These are phyloP conservation scores for Microdochium nivale DNA, from an alignment of 2,329 filamentous ascomycete genomes.

Conservation along the genomic window DNA sequence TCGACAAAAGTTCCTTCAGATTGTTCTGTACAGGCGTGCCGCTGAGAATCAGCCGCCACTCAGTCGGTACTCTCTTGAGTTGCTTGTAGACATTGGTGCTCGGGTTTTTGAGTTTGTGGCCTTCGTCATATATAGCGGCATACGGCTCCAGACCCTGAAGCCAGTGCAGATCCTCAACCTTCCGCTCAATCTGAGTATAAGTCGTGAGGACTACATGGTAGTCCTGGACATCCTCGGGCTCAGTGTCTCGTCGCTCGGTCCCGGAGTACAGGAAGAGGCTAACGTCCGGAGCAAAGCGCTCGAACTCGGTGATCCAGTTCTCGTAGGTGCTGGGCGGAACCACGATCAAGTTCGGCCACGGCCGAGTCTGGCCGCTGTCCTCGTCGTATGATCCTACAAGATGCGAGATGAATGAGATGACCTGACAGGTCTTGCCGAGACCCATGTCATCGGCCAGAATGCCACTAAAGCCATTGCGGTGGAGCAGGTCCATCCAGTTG, in stretches of 20 bases:
- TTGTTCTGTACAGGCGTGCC: conserved; percentile 95
- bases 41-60: conserved; percentile 80
- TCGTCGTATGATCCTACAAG: conserved; percentile 56
- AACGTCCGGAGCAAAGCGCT: conserved; percentile 72
- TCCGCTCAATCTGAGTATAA: conserved; percentile 48
- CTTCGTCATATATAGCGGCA: conserved; percentile 79
- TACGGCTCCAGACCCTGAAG: conserved; percentile 40
- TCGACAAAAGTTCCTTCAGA: conserved; percentile 78
- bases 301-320: conserved; percentile 91
- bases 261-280: conserved; percentile 60
- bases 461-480: conserved; percentile 69
- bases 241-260: conserved; percentile 54
- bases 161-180: conserved; percentile 38
- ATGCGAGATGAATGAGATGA: conserved; percentile 84
- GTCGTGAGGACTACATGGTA: conserved; percentile 55
- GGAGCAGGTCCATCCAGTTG: conserved; percentile 87
- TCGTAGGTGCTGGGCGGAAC: conserved; percentile 91
- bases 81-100: conserved; percentile 74
- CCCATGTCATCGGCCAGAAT: conserved; percentile 98
- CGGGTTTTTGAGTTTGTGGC: conserved; percentile 85
- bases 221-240: conserved; percentile 55
- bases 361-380: conserved; percentile 22
- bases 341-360: conserved; percentile 73
- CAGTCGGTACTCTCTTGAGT: conserved; percentile 65
- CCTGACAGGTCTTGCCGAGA: conserved; percentile 91